Base-by-base conservation (phyloP, 768 basidiomycete genomes). In the Trametes cingulata region DNA sequence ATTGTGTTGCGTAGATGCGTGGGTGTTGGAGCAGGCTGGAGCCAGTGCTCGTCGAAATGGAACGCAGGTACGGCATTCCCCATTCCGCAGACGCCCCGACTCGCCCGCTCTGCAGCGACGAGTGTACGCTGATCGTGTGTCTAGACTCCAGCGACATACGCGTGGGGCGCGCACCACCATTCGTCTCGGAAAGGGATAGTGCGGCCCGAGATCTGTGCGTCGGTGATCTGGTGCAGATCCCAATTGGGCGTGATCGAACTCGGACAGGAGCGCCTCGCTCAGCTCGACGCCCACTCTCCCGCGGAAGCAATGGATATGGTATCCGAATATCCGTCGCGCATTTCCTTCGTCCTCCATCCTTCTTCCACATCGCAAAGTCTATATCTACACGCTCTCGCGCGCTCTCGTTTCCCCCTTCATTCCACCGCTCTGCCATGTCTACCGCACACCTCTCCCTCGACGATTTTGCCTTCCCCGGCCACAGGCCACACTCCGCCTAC, bases 391-490 rank as follows among this genome's bases (percentile, higher is more conserved):
- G 19, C 24, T 15, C 27, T 25, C 27, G 7, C 10, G 12, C 22
- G 33, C 24, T 15, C 55, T 47, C n/a, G 19, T 19, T 39, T 39
- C 45, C 54, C n/a, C 22, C 35, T 48, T 15, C 46, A 39, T 39
- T 41, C 56, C 43, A 36, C 57, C 64, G 29, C 29, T 4, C 29
- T 10, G 56, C 47, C 46, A 69, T 65, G 64, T 67, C 68, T 45
- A 60, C 58, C 24, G 19, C 56, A 9, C 61, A 65, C 36, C 52
- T 64, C n/a, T 58, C 62, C 39, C 57, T 64, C 56, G 66, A 69
- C 59, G 60, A 65, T 35, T 48, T 57, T 36, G 57, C 56, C 36
- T 65, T 50, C 60, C 35, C 53, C 7, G 39, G 50, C 25, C 62
- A 58, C 51, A 40, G 42, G 49, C 37, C 50, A 19, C 57, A 36